phyloP scores from a whole-genome alignment of 2,329 filamentous ascomycete genomes.

The Stemphylium lycopersici region DNA sequence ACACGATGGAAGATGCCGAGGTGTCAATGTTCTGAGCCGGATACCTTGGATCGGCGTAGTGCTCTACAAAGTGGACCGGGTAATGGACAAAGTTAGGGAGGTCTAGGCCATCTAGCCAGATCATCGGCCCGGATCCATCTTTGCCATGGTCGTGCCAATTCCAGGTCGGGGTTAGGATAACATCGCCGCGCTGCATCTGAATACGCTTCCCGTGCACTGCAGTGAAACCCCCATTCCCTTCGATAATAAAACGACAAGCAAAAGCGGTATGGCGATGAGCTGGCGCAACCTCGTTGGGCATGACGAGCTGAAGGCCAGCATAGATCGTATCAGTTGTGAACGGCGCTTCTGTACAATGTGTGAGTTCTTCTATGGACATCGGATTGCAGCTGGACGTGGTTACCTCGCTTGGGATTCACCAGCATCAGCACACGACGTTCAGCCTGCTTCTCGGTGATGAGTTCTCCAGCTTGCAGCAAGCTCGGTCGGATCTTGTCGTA shows the following conservation, averaged over 20 bases:
- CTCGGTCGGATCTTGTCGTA: conserved; percentile 47
- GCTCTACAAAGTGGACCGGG: conserved; percentile 62
- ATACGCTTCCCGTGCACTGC: conserved; percentile 63
- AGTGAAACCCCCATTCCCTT: conserved; percentile 63
- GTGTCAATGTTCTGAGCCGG: conserved; percentile 40
- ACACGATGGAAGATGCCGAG: conserved; percentile 53
- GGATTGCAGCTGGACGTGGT: neutral
- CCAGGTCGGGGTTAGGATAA: conserved; percentile 64
- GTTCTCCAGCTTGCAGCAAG: conserved; percentile 45
- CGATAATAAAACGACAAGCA: conserved; percentile 64
- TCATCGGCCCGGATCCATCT: conserved; percentile 59
- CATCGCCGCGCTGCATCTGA: conserved; percentile 59
- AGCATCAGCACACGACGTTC: conserved; percentile 52
- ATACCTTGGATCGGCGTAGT: conserved; percentile 56
- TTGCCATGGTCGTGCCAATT: conserved; percentile 65
- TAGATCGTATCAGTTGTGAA: conserved; percentile 66
- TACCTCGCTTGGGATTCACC: conserved; percentile 48
- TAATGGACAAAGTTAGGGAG: conserved; percentile 59
- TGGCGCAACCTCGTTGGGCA: conserved; percentile 61
- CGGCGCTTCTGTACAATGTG: conserved; percentile 51
- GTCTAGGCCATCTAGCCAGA: conserved; percentile 65
- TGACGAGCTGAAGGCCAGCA: conserved; percentile 62
- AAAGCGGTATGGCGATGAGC: conserved; percentile 64
- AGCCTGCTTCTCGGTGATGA: conserved; percentile 47
- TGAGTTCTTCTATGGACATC: too few species aligned